These are phyloP conservation scores for Tetrapisispora nanseiensis DNA, from an alignment of 805 yeast genomes.

Conservation along the genomic window DNA sequence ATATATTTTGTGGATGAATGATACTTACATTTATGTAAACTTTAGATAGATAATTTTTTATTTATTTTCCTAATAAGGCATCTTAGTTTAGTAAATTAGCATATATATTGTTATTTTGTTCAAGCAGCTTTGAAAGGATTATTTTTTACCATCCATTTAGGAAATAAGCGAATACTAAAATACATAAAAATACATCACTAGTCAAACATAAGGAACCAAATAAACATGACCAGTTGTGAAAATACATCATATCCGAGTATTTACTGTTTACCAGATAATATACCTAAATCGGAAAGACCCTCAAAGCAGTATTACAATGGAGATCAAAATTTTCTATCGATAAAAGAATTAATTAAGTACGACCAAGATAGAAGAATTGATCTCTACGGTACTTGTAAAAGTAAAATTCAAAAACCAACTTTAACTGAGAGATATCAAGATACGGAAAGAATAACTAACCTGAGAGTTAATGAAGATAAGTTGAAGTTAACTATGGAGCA, in stretches of 20 bases:
- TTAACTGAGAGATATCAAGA: background rate
- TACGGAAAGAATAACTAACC: background rate
- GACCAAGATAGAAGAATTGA: constrained; percentile 15
- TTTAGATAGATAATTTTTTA: no score
- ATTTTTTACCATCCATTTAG: no score
- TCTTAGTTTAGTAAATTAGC: no score
- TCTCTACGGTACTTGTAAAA: background rate
- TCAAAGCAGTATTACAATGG: background rate
- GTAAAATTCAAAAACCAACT: background rate
- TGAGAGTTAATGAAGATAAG: constrained; percentile 9
- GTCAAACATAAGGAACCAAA: no score
- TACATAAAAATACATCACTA: no score
- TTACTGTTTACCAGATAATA: background rate
- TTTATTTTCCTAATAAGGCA: no score
- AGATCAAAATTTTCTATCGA: constrained; percentile 7
- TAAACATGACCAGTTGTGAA: background rate
- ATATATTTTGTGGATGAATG: no score
- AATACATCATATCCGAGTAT: background rate
- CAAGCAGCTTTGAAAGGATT: no score
- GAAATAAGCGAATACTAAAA: no score
- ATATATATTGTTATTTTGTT: no score
- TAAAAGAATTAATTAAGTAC: constrained; percentile 22
- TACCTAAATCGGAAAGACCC: background rate
- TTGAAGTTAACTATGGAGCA: constrained; percentile 23
- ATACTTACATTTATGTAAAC: no score